Conservation (phyloP, 495 filamentous ascomycete species). For the Penicillium tannophilum region DNA sequence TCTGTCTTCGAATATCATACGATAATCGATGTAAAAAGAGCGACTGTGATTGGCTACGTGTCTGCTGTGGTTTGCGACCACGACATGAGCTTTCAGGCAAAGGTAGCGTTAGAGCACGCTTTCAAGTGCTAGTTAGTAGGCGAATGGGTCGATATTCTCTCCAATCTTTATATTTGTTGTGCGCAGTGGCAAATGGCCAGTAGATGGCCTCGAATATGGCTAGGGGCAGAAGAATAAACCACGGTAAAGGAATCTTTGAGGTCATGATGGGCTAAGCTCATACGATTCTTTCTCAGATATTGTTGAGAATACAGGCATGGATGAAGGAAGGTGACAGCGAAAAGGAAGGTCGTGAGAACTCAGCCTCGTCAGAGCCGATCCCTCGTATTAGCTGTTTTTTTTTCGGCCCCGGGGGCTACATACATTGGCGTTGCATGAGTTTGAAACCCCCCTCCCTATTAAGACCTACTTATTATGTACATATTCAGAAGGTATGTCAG, state of each 20-base stretch:
- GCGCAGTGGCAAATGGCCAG: not conserved
- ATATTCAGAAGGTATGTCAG: too few relatives aligned
- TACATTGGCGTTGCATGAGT: not conserved
- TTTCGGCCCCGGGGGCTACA: not conserved
- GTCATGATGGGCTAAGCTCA: not conserved
- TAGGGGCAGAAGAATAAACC: not conserved
- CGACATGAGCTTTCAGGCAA: not conserved
- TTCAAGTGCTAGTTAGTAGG: not conserved
- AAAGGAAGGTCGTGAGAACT: not conserved
- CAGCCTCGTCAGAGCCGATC: not conserved
- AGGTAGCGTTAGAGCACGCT: not conserved
- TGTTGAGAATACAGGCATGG: not conserved
- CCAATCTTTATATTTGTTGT: not conserved
- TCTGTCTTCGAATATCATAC: not conserved
- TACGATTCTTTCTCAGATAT: not conserved
- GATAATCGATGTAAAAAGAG: not conserved
- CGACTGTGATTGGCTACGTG: not conserved
- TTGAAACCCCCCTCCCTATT: too few relatives aligned
- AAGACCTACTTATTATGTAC: too few relatives aligned
- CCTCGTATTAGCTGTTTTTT: not conserved
- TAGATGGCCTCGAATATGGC: not conserved
- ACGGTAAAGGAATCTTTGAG: not conserved
- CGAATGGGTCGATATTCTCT: not conserved
- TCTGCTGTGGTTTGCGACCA: not conserved
- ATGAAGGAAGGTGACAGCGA: not conserved